These are phyloP conservation scores for Salisapilia sapeloensis DNA, from an alignment of 352 stramenopile species.

Conservation along the genomic window DNA sequence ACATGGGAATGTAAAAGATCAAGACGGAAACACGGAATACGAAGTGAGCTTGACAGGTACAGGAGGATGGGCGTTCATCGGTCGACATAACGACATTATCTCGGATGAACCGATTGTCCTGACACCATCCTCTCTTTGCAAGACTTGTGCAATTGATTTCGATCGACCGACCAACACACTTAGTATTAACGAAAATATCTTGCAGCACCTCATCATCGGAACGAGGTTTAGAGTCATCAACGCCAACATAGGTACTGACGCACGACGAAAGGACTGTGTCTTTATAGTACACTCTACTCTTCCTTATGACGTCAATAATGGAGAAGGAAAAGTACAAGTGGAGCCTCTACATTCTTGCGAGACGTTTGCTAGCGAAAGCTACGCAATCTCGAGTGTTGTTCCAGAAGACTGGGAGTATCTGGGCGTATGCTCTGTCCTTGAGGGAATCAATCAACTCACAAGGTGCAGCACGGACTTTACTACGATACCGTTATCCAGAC, in stretches of 20 bases:
- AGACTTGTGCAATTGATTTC: constrained; percentile 30
- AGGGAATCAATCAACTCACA: constrained; percentile 9
- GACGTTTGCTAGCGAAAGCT: constrained; percentile 16
- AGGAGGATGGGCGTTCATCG: constrained; percentile 73
- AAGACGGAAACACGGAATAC: constrained; percentile 67
- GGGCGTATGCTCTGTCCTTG: constrained; percentile 30
- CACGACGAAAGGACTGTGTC: constrained; percentile 36
- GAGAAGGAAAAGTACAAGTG: constrained; percentile 19
- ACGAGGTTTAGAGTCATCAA: constrained; percentile 42
- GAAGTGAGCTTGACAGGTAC: constrained; percentile 69
- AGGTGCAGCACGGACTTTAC: constrained; percentile 27
- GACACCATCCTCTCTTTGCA: constrained; percentile 29
- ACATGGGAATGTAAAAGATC: constrained; percentile 71
- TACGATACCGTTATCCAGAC: constrained; percentile 8
- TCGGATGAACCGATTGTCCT: constrained; percentile 15
- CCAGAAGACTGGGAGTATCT: constrained; percentile 49
- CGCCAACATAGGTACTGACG: constrained; percentile 36
- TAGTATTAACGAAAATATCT: constrained; percentile 34
- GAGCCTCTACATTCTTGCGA: constrained; percentile 31
- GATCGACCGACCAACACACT: constrained; percentile 20
- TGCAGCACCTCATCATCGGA: constrained; percentile 27
- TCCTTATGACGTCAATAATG: constrained; percentile 11
- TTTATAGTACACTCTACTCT: constrained; percentile 37
- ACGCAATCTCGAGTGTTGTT: constrained; percentile 34
- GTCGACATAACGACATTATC: constrained; percentile 72